Conservation (phyloP, 1,284 basidiomycete genomes). For the Fomitopsis schrenkii region DNA sequence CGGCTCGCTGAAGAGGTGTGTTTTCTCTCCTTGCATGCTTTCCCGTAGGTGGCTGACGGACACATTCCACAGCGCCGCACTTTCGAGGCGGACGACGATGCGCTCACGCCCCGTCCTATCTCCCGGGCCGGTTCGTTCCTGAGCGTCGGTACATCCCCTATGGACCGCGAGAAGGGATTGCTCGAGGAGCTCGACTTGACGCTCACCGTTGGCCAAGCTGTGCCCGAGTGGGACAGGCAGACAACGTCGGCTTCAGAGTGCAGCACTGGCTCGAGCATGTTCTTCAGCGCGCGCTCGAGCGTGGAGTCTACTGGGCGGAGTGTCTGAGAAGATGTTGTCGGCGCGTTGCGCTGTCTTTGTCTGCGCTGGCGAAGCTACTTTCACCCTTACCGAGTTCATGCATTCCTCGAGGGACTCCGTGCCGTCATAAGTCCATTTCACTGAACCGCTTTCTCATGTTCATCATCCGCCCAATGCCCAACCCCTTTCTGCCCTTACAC, state of each 20-base stretch:
- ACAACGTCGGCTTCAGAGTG: conserved; percentile 1
- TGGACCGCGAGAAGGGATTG: not conserved
- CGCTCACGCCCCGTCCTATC: not conserved
- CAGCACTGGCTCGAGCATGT: conserved; percentile 11
- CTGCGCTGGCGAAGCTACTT: not conserved
- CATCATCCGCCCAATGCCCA: not conserved
- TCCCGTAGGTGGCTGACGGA: not conserved
- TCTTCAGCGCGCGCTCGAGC: conserved; percentile 20
- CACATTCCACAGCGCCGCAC: not conserved
- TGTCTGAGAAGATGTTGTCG: not conserved
- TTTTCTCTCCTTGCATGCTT: not conserved
- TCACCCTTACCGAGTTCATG: not conserved
- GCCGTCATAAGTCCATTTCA: not conserved
- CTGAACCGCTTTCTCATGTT: not conserved
- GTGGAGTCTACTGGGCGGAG: conserved; percentile 5
- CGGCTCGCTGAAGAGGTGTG: not conserved
- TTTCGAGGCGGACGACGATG: conserved; percentile 1
- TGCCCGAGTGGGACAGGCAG: conserved; percentile 8
- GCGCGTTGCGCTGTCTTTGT: too few relatives aligned
- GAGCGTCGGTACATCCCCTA: not conserved
- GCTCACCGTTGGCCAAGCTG: not conserved
- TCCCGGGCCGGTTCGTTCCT: not conserved
- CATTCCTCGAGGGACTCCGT: not conserved
- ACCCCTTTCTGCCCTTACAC: not conserved
- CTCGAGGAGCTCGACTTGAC: not conserved